phyloP scores from a whole-genome alignment of 805 yeast species.

The Candida tibetensis region DNA sequence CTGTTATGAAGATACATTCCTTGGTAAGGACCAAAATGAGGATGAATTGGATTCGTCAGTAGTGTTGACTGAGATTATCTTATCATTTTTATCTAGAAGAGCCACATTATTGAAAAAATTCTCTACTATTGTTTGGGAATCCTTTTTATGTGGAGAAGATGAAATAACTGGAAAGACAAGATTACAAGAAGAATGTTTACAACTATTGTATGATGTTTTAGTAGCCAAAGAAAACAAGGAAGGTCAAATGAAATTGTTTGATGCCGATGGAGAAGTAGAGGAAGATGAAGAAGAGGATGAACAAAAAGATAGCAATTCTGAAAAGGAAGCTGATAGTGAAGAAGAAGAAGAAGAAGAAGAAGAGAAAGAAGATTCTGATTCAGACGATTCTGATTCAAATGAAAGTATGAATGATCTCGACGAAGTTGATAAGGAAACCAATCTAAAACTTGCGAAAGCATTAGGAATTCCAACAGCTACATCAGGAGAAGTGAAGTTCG shows the following conservation, averaged over 20 bases:
- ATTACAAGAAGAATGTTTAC: constrained; percentile 31
- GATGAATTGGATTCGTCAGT: constrained; percentile 31
- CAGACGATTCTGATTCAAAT: constrained; percentile 14
- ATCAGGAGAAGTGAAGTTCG: constrained; percentile 45
- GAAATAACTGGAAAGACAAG: constrained; percentile 24
- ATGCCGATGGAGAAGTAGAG: constrained; percentile 38
- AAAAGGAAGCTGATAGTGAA: constrained; percentile 21
- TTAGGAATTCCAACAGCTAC: constrained; percentile 55
- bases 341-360: constrained; percentile 24
- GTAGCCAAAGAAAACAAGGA: constrained; percentile 70
- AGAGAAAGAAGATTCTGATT: constrained; percentile 21
- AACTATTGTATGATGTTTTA: constrained; percentile 36
- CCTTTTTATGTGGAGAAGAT: constrained; percentile 31
- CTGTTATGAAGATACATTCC: constrained; percentile 50
- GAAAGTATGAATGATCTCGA: constrained; percentile 15
- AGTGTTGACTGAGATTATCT: constrained; percentile 42
- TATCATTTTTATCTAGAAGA: constrained; percentile 43
- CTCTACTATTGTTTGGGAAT: constrained; percentile 40
- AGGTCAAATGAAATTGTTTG: constrained; percentile 76
- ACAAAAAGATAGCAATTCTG: constrained; percentile 25
- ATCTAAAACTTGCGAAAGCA: constrained; percentile 66
- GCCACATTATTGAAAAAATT: constrained; percentile 37
- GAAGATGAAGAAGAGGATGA: constrained; percentile 27
- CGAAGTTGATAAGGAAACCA: constrained; percentile 44
- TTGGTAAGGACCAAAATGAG: constrained; percentile 25